Conservation (phyloP, 306 rosid species). For the Vigna radiata region DNA sequence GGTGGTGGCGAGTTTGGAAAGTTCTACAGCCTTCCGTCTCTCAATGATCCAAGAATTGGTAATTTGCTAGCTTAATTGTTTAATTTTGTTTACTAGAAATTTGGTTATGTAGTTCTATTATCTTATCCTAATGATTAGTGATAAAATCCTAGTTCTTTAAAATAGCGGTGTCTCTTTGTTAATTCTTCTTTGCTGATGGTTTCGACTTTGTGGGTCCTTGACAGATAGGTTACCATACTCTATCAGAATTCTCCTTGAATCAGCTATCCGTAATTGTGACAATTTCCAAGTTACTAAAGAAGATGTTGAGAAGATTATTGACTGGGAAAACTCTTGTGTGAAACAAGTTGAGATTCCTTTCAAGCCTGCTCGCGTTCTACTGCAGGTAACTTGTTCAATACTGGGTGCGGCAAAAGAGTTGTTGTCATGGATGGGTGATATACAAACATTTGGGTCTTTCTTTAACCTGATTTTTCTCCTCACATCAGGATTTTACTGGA, state of each 20-base stretch:
- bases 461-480: conserved; percentile 21
- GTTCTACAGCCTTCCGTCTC: conserved; percentile 90
- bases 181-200: conserved; percentile 7
- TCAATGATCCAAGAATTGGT: conserved; percentile 95
- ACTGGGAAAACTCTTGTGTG: conserved; percentile 80
- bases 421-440: conserved; percentile 3
- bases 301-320: conserved; percentile 95
- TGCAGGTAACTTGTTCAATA: conserved; percentile 71
- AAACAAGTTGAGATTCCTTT: conserved; percentile 99
- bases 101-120: conserved; percentile 20
- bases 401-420: not conserved
- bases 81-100: not conserved
- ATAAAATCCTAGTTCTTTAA: conserved; percentile 4
- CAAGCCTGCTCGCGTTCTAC: conserved; percentile 99
- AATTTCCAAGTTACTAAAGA: conserved; percentile 91
- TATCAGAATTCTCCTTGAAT: conserved; percentile 84
- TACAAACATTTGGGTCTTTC: not conserved
- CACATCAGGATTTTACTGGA: conserved; percentile 90
- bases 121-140: conserved; percentile 6
- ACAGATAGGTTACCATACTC: conserved; percentile 93
- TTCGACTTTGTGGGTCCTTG: conserved; percentile 32
- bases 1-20: conserved; percentile 98
- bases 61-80: conserved; percentile 35
- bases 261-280: conserved; percentile 97
- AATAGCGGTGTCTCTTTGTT: conserved; percentile 20